These are phyloP conservation scores for Phytophthora lateralis DNA, from an alignment of 352 stramenopile genomes.

Conservation along the genomic window DNA sequence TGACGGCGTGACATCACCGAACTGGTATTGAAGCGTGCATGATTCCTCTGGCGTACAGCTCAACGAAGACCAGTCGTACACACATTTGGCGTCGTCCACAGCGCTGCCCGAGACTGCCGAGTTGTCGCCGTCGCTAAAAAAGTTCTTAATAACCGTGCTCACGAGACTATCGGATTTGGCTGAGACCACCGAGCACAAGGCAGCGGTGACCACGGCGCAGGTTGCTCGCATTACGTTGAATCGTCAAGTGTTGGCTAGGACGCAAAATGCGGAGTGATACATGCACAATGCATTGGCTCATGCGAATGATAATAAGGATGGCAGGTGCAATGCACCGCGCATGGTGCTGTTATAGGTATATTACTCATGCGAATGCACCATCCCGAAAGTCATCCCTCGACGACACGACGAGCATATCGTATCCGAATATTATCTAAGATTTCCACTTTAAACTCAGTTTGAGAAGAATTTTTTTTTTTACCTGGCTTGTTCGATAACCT, in stretches of 20 bases:
- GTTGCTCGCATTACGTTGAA: constrained; percentile 1
- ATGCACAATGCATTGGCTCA: not conserved
- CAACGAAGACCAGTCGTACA: constrained; percentile 70
- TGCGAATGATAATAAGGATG: constrained; percentile 2
- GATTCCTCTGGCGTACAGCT: constrained; percentile 20
- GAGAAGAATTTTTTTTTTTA: too few species aligned
- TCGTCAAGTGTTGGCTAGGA: not conserved
- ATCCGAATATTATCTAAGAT: too few species aligned
- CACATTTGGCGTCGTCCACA: constrained; percentile 21
- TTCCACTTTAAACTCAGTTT: too few species aligned
- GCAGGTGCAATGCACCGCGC: not conserved
- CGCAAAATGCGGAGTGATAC: not conserved
- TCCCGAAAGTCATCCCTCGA: constrained; percentile 3
- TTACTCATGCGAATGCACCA: constrained; percentile 5
- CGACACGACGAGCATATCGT: constrained; percentile 5
- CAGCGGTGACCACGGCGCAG: not conserved
- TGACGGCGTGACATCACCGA: constrained; percentile 35
- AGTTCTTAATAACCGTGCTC: constrained; percentile 18
- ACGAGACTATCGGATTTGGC: constrained; percentile 7
- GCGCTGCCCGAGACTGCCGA: constrained; percentile 33
- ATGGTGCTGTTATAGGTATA: constrained; percentile 3
- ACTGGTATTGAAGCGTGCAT: constrained; percentile 35
- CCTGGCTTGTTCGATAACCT: too few species aligned
- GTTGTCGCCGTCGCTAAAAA: constrained; percentile 18
- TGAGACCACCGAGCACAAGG: constrained; percentile 5